phyloP scores from a whole-genome alignment of 805 yeast species.

The Candida boidinii region DNA sequence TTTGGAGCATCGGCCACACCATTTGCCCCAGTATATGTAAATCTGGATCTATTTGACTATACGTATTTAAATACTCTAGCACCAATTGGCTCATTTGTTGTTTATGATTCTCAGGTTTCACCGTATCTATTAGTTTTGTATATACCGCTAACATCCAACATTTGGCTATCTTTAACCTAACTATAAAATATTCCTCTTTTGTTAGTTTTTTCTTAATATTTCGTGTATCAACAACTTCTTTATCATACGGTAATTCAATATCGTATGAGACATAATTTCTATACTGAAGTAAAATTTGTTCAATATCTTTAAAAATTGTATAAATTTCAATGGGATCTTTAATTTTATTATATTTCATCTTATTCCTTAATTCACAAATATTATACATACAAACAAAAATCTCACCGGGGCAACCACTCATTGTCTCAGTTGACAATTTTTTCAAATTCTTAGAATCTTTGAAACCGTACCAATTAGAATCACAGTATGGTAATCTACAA shows the following conservation, averaged over 20 bases:
- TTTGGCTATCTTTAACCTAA: constrained; percentile 29
- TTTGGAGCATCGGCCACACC: constrained; percentile 45
- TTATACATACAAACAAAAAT: constrained; percentile 27
- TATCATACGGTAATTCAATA: constrained; percentile 1
- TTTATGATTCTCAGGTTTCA: constrained; percentile 19
- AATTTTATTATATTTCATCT: constrained; percentile 6
- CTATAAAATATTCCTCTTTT: constrained; percentile 12
- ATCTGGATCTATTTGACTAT: constrained; percentile 28
- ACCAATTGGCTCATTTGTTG: constrained; percentile 16
- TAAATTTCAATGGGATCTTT: constrained; percentile 3
- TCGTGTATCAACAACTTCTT: background rate
- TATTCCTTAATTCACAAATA: constrained; percentile 21
- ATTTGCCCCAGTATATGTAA: constrained; percentile 36
- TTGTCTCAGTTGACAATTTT: constrained; percentile 22
- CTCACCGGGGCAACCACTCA: constrained; percentile 35
- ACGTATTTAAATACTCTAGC: constrained; percentile 34
- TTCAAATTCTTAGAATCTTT: constrained; percentile 13
- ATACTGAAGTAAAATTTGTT: constrained; percentile 20
- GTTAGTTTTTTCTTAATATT: background rate
- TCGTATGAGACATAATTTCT: constrained; percentile 24
- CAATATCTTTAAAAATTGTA: constrained; percentile 18
- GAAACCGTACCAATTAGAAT: constrained; percentile 30
- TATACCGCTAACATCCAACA: constrained; percentile 33
- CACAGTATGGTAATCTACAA: constrained; percentile 31
- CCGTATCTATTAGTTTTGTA: constrained; percentile 20